phyloP scores from a whole-genome alignment of 2,329 filamentous ascomycete genomes.

The Elsinoe australis region DNA sequence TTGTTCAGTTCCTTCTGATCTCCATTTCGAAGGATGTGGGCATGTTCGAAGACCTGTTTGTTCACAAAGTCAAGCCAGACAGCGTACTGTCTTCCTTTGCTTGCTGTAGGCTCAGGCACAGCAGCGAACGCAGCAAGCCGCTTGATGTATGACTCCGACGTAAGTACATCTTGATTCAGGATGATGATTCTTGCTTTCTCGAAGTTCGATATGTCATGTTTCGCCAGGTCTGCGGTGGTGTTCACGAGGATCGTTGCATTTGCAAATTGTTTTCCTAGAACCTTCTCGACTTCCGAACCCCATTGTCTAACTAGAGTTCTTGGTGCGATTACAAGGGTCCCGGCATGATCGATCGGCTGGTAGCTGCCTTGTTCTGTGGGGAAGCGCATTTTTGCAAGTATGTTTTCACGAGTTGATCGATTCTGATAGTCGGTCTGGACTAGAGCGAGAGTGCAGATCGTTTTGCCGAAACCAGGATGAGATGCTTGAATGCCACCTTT shows the following conservation, averaged over 20 bases:
- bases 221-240: slow-evolving; percentile 34
- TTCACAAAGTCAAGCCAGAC: slow-evolving; percentile 47
- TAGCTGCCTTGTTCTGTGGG: not conserved
- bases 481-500: slow-evolving; percentile 57
- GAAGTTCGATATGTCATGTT: slow-evolving; percentile 39
- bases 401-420: not conserved
- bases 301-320: slow-evolving; percentile 51
- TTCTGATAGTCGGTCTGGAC: slow-evolving; percentile 41
- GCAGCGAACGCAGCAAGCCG: slow-evolving; percentile 46
- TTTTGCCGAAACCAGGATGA: slow-evolving; percentile 61
- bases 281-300: slow-evolving; percentile 47
- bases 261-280: slow-evolving; percentile 32
- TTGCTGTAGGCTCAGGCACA: slow-evolving; percentile 34
- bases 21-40: slow-evolving; percentile 30
- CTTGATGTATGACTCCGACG: slow-evolving; percentile 41
- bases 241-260: slow-evolving; percentile 39
- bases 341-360: slow-evolving; percentile 35
- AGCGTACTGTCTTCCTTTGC: slow-evolving; percentile 43
- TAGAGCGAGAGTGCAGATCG: slow-evolving; percentile 51
- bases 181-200: slow-evolving; percentile 48
- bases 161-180: slow-evolving; percentile 45
- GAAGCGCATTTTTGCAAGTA: not conserved
- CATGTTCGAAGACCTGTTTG: slow-evolving; percentile 36
- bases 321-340: slow-evolving; percentile 55
- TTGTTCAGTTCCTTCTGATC: slow-evolving; percentile 29